Percentiles rank a stretch among this genome's conserved stretches.
Conservation (phyloP, 1,139 yeast species). For the Taphrina flavorubra region DNA sequence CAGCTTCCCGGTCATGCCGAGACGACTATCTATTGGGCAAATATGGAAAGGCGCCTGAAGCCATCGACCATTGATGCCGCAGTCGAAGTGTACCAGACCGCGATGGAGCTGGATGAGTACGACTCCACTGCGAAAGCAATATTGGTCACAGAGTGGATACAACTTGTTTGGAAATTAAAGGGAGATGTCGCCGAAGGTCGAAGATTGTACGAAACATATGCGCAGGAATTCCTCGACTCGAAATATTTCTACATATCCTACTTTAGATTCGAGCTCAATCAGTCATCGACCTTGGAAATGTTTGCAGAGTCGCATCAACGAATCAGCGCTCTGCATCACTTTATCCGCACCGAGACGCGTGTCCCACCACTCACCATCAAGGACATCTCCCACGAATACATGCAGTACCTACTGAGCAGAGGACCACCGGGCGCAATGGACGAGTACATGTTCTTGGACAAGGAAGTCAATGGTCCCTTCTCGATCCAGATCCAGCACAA, state of each 20-base stretch:
- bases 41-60: conserved; percentile 46
- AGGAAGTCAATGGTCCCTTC: conserved; percentile 52
- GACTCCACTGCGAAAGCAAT: conserved; percentile 46
- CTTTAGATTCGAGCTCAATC: conserved; percentile 50
- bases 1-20: conserved; percentile 50
- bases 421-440: conserved; percentile 47
- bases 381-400: conserved; percentile 50
- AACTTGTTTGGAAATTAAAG: conserved; percentile 47
- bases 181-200: conserved; percentile 48
- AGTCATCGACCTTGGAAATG: conserved; percentile 43
- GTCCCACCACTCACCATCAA: conserved; percentile 49
- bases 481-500: conserved; percentile 46
- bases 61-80: conserved; percentile 45
- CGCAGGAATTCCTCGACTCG: conserved; percentile 47
- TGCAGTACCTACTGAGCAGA: conserved; percentile 49
- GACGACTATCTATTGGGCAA: conserved; percentile 47
- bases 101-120: conserved; percentile 49
- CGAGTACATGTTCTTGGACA: conserved; percentile 51
- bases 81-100: conserved; percentile 46
- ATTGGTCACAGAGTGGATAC: conserved; percentile 48
- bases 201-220: conserved; percentile 46
- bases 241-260: conserved; percentile 51
- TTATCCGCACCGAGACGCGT: conserved; percentile 46
- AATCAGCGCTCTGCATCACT: conserved; percentile 45
- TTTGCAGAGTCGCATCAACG: conserved; percentile 42